Base-by-base conservation (phyloP, 192 early-diverging fungal genomes). In the Gonapodya sp. region DNA sequence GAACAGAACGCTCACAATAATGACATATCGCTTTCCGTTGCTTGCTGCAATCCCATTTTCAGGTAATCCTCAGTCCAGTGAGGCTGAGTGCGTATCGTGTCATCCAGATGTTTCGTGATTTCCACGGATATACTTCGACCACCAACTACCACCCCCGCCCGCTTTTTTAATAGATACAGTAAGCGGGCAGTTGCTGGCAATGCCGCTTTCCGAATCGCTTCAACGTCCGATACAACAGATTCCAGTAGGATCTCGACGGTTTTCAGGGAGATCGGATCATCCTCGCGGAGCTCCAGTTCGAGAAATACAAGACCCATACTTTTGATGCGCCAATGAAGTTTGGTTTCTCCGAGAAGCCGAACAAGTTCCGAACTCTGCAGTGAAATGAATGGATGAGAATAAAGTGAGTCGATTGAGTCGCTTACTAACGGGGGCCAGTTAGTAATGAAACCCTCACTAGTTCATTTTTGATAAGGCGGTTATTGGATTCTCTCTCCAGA, bases 291-390 rank as follows among this genome's bases (percentile, higher is more conserved):
- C 30, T 92, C 84, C 31, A 93, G 82, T 74, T 96, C 94, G 1
- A 98, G 83, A 73, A 95, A 93, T 78, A 91, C 94, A 73, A 93
- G 88, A 1, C 93, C 88, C 89, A 96, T 94, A 0, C 91, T 88
- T 0, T 90, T 88, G 86, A 94, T 95, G 16, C 94, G 90, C 95
- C 96, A 95, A 35, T 95, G 95, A 0, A 94, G 84, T 2, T 86
- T 87, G 0, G 88, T 85, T 64, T 90, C 86, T 37, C 89, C 86
- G 32, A 93, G 81, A 36, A 94, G 82, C 18, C 86, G 88, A 18
- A 93, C 85, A 80, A 96, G 86, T 16, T 87, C 83, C 0, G 8
- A 16, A 64, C 46, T 24, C 46, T 64, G 24, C 46, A 64, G 46
- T 64, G 46, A 64, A 24, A 64, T 64, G 8, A 64, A 64, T 64